Percentiles rank a stretch among this genome's conserved stretches.
These are phyloP conservation scores for Bjerkandera adusta DNA, from an alignment of 1,284 basidiomycete species.

Conservation along the genomic window DNA sequence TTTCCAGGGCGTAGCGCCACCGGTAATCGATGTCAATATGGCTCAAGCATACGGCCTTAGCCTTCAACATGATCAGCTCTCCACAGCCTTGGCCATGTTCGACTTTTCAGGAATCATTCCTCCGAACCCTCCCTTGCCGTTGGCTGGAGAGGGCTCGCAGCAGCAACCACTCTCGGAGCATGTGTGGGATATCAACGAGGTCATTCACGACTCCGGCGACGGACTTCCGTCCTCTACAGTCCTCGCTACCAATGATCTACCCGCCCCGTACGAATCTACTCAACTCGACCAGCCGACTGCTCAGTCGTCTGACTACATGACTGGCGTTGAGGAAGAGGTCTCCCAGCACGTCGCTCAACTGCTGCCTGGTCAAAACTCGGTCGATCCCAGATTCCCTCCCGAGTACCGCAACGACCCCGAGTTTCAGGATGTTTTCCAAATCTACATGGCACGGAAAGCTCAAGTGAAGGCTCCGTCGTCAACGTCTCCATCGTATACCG, in stretches of 20 bases:
- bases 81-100: neutral
- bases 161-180: slow-evolving; percentile 1
- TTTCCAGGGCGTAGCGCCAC: neutral
- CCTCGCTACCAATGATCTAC: no score
- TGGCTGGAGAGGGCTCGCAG: neutral
- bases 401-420: no score
- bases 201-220: no score
- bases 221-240: no score
- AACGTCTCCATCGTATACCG: neutral
- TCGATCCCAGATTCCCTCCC: no score
- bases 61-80: neutral
- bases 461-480: neutral
- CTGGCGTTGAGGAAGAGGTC: no score
- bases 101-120: neutral
- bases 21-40: slow-evolving; percentile 3
- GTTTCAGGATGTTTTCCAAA: neutral
- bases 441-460: neutral
- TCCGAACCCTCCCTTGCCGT: neutral
- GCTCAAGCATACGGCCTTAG: slow-evolving; percentile 2
- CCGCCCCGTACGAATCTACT: no score
- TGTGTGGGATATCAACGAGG: neutral
- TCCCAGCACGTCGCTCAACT: no score
- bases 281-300: no score
- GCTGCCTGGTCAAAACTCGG: no score
- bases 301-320: no score